Base-by-base conservation (phyloP, 129 eudicot species). In the Chrysanthemum seticuspe region DNA sequence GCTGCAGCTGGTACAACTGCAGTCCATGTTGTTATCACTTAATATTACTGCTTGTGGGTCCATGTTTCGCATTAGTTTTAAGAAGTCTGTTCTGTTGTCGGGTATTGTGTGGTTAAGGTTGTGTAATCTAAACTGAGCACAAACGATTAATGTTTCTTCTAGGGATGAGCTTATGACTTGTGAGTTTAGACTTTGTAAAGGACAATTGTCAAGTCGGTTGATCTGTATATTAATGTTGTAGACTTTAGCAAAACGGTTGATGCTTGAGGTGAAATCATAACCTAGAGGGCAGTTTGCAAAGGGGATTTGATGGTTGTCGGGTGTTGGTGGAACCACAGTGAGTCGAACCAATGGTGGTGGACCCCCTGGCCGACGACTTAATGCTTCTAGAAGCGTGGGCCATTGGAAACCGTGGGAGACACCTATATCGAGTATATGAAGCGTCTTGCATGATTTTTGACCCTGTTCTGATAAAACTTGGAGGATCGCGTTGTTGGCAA, bases 351-450 rank as follows among this genome's bases (percentile, higher is more conserved):
- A 54, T 0, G 95, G 91, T 3, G 97, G 95, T 13, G 97, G 95
- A 2, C 97, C 97, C 1, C 97, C 91, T 2, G 86, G 71, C 13
- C 88, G 86, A 25, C 88, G 83, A 34, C 89, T 75, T 78, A 90
- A 57, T 23, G 89, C 97, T 74, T 87, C 97, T 13, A 90, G 85
- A 55, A 90, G 95, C 1, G 84, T 82, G 21, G 97, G 97, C 95
- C 97, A 90, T 48, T 90, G 97, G 66, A 87, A 82, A 2, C 97
- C 95, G 40, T 90, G 97, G 40, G 95, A 87, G 63, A 90, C 89
- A 44, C 97, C 97, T 10, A 90, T 85, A 73, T 90, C 97, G 13
- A 90, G 74, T 59, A 90, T 87, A 80, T 90, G 97, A 62, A 90
- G 89, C 50, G 81, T 74, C 23, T 45, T 67, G 48, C 70, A 36